Base-by-base conservation (phyloP, 2,329 filamentous ascomycete genomes). In the Fusarium sp. region DNA sequence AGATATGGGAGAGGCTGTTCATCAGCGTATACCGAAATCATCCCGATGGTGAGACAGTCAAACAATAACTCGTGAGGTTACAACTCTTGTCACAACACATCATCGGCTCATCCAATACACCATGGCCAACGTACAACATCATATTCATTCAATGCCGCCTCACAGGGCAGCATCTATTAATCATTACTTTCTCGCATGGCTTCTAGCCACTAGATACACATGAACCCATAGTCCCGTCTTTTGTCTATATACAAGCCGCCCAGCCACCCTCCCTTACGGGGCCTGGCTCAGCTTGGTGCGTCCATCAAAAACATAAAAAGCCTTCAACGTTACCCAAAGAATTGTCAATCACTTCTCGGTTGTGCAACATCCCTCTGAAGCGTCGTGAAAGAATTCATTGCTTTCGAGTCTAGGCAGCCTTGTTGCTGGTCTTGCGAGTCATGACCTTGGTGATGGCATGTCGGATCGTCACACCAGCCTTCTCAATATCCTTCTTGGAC, bases 371-470 rank as follows among this genome's bases (percentile, higher is more conserved):
- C 31, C 37, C 9, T 27, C 35, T 5, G n/a, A 6, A 39, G 11
- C 35, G 35, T 39, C 20, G 33, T 58, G 33, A n/a, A 10, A 24
- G 14, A 4, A 29, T 27, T 20, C 56, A 27, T 58, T 37, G n/a
- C n/a, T 37, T 37, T 39, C 35, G 22, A n/a, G 33, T 3, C 10
- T 65, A 78, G 33, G 18, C 57, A 29, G 77, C 65, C 74, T 83
- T 84, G 74, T 69, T 81, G 79, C 86, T 90, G 31, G 86, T 83
- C 82, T 91, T 92, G 71, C 89, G 86, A 22, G 89, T 91, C 88
- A 99, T 91, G 71, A 98, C 91, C 85, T 98, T 98, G 61, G 95
- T 97, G 76, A 98, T 94, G 16, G 97, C 96, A 84, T 98, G 95
- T 69, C 96, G 89, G 76, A 99, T 95, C 11, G 90, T 92, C 9